These are phyloP conservation scores for Yamadazyma spencermartinsiae DNA, from an alignment of 1,139 yeast genomes.

Conservation along the genomic window DNA sequence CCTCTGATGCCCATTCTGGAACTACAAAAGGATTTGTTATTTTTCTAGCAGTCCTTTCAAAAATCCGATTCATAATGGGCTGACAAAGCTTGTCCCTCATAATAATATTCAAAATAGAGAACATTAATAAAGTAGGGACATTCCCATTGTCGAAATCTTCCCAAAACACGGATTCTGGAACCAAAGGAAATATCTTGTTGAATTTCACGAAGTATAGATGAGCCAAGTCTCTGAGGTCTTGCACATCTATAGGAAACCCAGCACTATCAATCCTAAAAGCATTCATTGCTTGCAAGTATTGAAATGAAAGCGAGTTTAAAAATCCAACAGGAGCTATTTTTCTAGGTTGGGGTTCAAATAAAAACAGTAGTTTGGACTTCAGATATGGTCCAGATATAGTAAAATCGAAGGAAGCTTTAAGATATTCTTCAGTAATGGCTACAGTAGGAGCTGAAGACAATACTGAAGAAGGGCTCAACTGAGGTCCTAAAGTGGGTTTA, in stretches of 20 bases:
- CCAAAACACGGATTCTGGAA: conserved; percentile 30
- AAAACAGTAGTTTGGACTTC: conserved; percentile 22
- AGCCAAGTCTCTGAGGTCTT: conserved; percentile 23
- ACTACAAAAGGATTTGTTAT: not conserved
- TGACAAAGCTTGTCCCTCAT: conserved; percentile 30
- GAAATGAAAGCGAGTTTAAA: conserved; percentile 9
- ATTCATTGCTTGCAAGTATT: conserved; percentile 23
- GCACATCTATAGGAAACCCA: conserved; percentile 19
- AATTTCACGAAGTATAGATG: conserved; percentile 31
- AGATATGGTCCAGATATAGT: conserved; percentile 22
- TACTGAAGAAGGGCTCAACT: too few species aligned
- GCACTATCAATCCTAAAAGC: conserved; percentile 31
- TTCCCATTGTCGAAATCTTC: conserved; percentile 22
- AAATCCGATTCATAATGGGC: conserved; percentile 12
- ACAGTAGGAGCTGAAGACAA: not conserved
- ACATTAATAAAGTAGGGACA: conserved; percentile 25
- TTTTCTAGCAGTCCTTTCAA: conserved; percentile 1
- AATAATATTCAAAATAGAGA: conserved; percentile 28
- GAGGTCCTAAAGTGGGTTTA: too few species aligned
- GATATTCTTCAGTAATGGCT: conserved; percentile 9
- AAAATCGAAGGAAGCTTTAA: conserved; percentile 28
- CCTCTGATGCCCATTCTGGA: not conserved
- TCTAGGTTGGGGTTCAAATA: conserved; percentile 11
- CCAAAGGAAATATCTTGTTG: conserved; percentile 34
- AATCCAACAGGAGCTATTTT: not conserved